Evolutionary conservation across 306 rosid genomes (phyloP), one percentile per base, ranked within the genome.

Genomic region (Arachis hypogaea): DNA sequence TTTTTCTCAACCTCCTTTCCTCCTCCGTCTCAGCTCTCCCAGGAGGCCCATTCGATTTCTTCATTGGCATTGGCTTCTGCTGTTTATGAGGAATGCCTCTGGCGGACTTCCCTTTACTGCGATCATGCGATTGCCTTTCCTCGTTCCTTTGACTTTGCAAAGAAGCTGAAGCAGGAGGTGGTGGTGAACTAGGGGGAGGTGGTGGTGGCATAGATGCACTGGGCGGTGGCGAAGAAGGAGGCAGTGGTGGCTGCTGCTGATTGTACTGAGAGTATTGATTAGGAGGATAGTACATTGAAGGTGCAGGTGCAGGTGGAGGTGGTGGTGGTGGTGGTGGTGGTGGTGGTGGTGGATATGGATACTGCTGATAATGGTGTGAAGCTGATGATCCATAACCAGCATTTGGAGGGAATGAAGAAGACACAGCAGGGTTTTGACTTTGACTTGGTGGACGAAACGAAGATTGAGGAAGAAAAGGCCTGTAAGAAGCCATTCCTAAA

Each of bases 11-110:
- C 84, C 95, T 83, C 81, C 76, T 88, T 59, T 94, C 96, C 43
- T 94, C 99, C 47, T 92, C 99, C 1, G 97, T 87, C 87, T 94
- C 99, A 57, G 69, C 81, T 38, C 85, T 91, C 71, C 90, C 86
- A 49, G 55, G 78, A 64, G 78, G 84, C 55, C 83, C 92, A 73
- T 86, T 85, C 4, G 84, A 45, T 82, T 83, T 88, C 81, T 88
- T 85, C 63, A 55, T 63, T 3, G 85, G 80, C 71, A 80, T 43
- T 2, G 74, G 84, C 82, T 87, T 90, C 74, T 85, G 92, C 57
- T 77, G 92, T 47, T 86, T 90, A 63, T 66, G 77, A 51, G 74
- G 80, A 73, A 50, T 61, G 10, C 80, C 89, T 84, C 84, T 83
- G 41, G 78, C 88, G 28, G 87, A 85, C 72, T 54, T 64, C 61